Conservation (phyloP, 306 rosid species). For the Medicago truncatula region DNA sequence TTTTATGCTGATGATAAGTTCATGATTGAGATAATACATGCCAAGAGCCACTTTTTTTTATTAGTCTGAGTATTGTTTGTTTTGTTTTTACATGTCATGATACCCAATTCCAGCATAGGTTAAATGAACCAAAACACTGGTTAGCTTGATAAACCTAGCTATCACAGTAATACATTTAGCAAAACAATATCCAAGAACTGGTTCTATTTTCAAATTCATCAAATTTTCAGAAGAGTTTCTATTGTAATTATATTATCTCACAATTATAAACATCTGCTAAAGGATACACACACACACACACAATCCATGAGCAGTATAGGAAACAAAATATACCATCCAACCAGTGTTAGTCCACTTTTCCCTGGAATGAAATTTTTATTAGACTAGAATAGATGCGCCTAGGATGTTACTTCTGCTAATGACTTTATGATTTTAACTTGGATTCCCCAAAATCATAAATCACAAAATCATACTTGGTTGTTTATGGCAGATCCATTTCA, state of each 20-base stretch:
- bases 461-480: background rate
- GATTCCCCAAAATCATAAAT: background rate
- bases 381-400: background rate
- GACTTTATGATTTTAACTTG: background rate
- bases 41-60: background rate
- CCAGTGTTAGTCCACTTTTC: background rate
- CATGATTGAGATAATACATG: constrained; percentile 34
- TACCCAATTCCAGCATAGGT: background rate
- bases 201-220: background rate
- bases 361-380: background rate
- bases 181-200: constrained; percentile 3
- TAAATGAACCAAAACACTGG: background rate
- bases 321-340: background rate
- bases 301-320: background rate
- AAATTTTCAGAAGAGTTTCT: background rate
- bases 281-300: background rate
- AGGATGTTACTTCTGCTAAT: background rate
- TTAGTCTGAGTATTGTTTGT: background rate
- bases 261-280: background rate
- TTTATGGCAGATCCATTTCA: background rate
- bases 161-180: background rate
- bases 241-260: background rate
- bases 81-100: background rate
- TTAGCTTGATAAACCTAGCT: background rate
- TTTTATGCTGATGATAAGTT: constrained; percentile 9